Evolutionary conservation across 1,139 yeast genomes (phyloP).

Genomic region (Lodderomyces margitis): DNA sequence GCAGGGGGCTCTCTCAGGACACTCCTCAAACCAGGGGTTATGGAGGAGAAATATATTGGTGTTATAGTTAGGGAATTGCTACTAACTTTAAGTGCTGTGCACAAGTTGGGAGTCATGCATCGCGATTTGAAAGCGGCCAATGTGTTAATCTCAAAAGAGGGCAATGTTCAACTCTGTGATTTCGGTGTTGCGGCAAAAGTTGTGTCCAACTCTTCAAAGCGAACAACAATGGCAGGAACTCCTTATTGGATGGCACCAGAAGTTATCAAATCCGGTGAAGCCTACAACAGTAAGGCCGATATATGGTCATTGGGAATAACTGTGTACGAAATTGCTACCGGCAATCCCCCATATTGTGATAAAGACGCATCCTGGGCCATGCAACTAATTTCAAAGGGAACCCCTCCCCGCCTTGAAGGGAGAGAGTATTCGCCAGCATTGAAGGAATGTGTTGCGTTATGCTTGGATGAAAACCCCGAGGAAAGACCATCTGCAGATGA

Average conservation of each 20-base stretch:
- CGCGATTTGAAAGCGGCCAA: slow-evolving; percentile 97
- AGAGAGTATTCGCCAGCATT: slow-evolving; percentile 70
- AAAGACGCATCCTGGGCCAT: slow-evolving; percentile 94
- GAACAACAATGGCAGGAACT: slow-evolving; percentile 97
- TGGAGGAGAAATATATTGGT: slow-evolving; percentile 82
- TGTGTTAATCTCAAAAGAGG: slow-evolving; percentile 83
- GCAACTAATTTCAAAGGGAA: slow-evolving; percentile 87
- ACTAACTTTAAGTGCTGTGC: slow-evolving; percentile 77
- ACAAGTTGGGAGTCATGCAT: slow-evolving; percentile 87
- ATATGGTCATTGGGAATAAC: slow-evolving; percentile 96
- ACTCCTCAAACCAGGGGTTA: slow-evolving; percentile 78
- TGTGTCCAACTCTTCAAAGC: slow-evolving; percentile 69
- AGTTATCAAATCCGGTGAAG: slow-evolving; percentile 89
- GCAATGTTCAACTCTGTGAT: slow-evolving; percentile 88
- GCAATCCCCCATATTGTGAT: slow-evolving; percentile 96
- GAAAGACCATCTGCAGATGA: slow-evolving; percentile 90
- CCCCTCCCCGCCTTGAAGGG: slow-evolving; percentile 94
- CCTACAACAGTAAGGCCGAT: slow-evolving; percentile 83
- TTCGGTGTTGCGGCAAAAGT: slow-evolving; percentile 97
- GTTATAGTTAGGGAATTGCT: slow-evolving; percentile 80
- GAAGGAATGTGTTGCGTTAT: slow-evolving; percentile 87
- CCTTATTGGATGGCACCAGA: slow-evolving; percentile 99
- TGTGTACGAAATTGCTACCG: slow-evolving; percentile 90
- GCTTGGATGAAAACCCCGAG: slow-evolving; percentile 90
- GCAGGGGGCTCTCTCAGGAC: slow-evolving; percentile 96